Conservation (phyloP, 2,329 filamentous ascomycete genomes). For the Colletotrichum musicola region DNA sequence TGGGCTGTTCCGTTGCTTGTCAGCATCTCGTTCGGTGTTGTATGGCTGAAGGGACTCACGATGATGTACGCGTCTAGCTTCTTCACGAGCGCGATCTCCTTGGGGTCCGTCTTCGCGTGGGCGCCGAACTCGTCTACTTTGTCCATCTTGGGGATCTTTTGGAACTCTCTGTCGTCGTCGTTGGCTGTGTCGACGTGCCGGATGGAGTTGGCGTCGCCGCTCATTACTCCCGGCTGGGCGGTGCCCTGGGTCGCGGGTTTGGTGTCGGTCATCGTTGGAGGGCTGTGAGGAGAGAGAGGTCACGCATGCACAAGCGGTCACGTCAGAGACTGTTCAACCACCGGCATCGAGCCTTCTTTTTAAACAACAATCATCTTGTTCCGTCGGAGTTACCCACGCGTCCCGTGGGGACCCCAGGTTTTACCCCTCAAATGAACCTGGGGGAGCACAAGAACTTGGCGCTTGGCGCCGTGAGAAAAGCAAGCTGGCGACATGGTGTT, state of each 20-base stretch:
- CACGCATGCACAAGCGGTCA: too few species aligned
- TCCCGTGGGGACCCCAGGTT: constrained; percentile 8
- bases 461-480: constrained; percentile 1
- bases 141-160: constrained; percentile 37
- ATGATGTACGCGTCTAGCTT: constrained; percentile 55
- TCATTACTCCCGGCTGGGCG: background rate
- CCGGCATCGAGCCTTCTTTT: background rate
- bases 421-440: background rate
- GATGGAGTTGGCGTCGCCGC: background rate
- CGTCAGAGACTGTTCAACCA: too few species aligned
- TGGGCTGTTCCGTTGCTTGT: constrained; percentile 42
- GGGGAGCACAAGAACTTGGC: background rate
- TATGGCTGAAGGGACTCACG: constrained; percentile 33
- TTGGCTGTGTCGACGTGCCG: constrained; percentile 2
- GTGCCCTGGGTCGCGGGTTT: background rate
- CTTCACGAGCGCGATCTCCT: constrained; percentile 53
- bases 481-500: background rate
- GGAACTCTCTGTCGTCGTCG: constrained; percentile 6
- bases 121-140: constrained; percentile 53
- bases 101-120: constrained; percentile 53
- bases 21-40: background rate
- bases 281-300: too few species aligned
- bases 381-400: background rate
- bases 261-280: background rate
- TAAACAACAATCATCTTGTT: background rate